A percentile compares a stretch with the other conserved stretches of the same genome.
Conservation (phyloP, 371 early-diverging fungal genomes). For the Haplosporangium sp. region DNA sequence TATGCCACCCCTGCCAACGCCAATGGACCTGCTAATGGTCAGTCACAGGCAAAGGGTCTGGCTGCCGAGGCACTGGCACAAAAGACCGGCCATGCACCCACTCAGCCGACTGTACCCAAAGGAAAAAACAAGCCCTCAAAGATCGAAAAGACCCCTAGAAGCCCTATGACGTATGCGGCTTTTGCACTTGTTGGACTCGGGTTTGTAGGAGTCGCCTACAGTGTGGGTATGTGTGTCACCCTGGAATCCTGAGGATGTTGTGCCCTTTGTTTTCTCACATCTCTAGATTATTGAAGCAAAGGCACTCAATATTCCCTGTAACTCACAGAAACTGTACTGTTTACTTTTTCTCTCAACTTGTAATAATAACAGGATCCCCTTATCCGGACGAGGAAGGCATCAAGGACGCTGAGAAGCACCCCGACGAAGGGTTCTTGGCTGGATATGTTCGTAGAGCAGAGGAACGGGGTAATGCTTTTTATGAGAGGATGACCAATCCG, state of each 20-base stretch:
- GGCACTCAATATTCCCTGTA: background rate
- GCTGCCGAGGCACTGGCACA: constrained; percentile 60
- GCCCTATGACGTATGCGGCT: constrained; percentile 31
- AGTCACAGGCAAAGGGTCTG: constrained; percentile 46
- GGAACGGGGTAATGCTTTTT: constrained; percentile 35
- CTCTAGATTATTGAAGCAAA: no score
- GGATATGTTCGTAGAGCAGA: constrained; percentile 47
- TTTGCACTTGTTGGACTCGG: constrained; percentile 33
- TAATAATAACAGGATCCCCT: constrained; percentile 23
- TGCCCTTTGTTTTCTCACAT: background rate
- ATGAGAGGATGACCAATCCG: constrained; percentile 61
- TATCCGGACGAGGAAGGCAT: constrained; percentile 51
- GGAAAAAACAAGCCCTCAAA: constrained; percentile 66
- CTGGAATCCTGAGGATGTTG: no score
- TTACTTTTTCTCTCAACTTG: background rate
- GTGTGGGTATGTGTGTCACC: constrained; percentile 26
- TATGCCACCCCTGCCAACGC: constrained; percentile 38
- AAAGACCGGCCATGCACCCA: constrained; percentile 53
- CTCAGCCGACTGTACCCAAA: constrained; percentile 58
- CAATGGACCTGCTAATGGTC: background rate
- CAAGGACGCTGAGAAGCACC: constrained; percentile 40
- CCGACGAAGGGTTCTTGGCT: constrained; percentile 36
- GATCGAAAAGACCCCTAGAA: constrained; percentile 52
- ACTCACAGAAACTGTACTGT: background rate
- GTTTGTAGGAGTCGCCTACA: constrained; percentile 38